Base-by-base conservation (phyloP, 2,329 filamentous ascomycete genomes). In the Epichloe gansuensis region DNA sequence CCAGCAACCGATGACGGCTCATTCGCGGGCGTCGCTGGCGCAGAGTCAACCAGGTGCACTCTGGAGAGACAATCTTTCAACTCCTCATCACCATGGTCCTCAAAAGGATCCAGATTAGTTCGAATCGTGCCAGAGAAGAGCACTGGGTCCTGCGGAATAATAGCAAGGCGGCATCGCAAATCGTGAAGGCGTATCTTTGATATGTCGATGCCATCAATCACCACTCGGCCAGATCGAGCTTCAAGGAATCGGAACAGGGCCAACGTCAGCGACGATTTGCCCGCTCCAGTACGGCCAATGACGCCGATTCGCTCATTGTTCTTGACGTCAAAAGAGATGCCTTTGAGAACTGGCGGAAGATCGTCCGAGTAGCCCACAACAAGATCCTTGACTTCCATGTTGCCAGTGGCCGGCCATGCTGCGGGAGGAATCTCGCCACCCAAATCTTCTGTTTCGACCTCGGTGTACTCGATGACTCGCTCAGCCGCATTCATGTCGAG, bases 141-240 rank as follows among this genome's bases (percentile, higher is more conserved):
- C 1, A 90, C 85, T 0, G 87, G 87, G 58, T 91, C 87, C 68
- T 75, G 85, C 1, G 87, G 87, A 51, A 93, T 91, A 58, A 93
- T 90, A 39, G 85, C 84, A 0, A 93, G 68, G 0, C 85, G 76
- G n/a, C 80, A 83, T 25, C 87, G 78, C 11, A 93, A 71, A 51
- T 85, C 80, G 52, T 84, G 75, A 0, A 90, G 74, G 51, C 77
- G 78, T 60, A 90, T 78, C 59, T 78, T 84, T 23, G 84, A 82
- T 49, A 89, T 86, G 60, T 90, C 85, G 12, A 88, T 58, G 0
- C 85, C 85, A 59, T 90, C 87, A 55, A 91, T 85, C 53, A 73
- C 64, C 55, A 90, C 82, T 13, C 68, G 77, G 8, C 86, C 86
- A 12, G 80, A 75, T 5, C 74, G 68, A 0, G 83, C 78, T 63